phyloP scores from a whole-genome alignment of 805 yeast species.

The Metschnikowia noctiluminum region DNA sequence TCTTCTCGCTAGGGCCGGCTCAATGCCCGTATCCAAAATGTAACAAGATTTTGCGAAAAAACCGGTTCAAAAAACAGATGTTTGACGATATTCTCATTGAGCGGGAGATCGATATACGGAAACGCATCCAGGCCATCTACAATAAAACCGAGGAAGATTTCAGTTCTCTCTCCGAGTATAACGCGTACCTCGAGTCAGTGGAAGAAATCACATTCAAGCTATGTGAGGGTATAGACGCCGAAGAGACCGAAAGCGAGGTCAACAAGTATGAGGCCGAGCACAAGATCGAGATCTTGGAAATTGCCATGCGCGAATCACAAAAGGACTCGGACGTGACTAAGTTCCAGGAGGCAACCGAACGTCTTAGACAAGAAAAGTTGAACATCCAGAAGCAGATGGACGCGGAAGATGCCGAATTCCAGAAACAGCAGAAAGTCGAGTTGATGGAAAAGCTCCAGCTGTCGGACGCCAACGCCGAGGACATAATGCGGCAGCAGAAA shows the following conservation, averaged over 20 bases:
- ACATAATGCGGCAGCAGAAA: constrained; percentile 38
- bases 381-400: constrained; percentile 62
- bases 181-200: constrained; percentile 76
- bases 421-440: constrained; percentile 40
- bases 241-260: constrained; percentile 62
- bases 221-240: constrained; percentile 65
- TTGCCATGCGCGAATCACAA: constrained; percentile 63
- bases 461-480: constrained; percentile 34
- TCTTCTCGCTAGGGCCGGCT: constrained; percentile 91
- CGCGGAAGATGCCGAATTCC: constrained; percentile 38
- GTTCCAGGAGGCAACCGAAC: constrained; percentile 52
- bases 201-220: constrained; percentile 80
- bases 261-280: constrained; percentile 70
- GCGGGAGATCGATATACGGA: constrained; percentile 86
- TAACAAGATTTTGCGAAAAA: constrained; percentile 80
- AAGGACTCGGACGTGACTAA: constrained; percentile 62
- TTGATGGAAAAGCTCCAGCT: constrained; percentile 37
- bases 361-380: constrained; percentile 63
- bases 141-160: constrained; percentile 81
- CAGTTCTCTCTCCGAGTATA: constrained; percentile 53
- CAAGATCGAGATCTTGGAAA: constrained; percentile 70
- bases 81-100: constrained; percentile 91
- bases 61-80: constrained; percentile 85
- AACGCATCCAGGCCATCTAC: constrained; percentile 69
- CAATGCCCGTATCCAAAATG: constrained; percentile 95